A percentile compares a stretch with the other conserved stretches of the same genome.
Conservation (phyloP, 1,284 basidiomycete genomes). For the Rhodotorula sp. region DNA sequence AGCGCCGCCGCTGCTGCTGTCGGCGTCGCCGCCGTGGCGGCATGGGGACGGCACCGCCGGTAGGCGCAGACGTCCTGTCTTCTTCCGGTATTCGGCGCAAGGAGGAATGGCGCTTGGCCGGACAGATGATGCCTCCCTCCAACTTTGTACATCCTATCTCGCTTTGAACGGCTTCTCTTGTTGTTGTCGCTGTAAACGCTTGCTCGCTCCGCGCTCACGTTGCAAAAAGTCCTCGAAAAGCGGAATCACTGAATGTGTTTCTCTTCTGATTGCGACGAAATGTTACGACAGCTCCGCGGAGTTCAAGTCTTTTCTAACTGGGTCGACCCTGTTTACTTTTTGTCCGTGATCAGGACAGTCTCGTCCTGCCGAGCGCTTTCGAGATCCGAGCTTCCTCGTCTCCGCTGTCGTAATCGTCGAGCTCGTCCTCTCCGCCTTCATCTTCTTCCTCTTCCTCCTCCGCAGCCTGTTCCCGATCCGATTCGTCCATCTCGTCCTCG, state of each 20-base stretch:
- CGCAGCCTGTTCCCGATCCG: constrained; percentile 8
- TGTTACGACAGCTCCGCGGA: too few species aligned
- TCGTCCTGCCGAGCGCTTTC: constrained; percentile 5
- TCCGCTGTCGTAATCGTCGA: background rate
- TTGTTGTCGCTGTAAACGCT: too few species aligned
- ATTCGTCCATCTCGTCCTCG: constrained; percentile 17
- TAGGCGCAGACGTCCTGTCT: background rate
- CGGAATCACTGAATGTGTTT: too few species aligned
- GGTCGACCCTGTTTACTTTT: too few species aligned
- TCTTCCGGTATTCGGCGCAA: background rate
- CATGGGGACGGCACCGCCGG: constrained; percentile 10
- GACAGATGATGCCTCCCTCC: too few species aligned
- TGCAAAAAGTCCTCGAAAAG: too few species aligned
- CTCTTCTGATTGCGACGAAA: too few species aligned
- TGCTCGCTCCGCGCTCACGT: too few species aligned
- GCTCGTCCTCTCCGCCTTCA: constrained; percentile 16
- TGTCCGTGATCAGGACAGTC: background rate
- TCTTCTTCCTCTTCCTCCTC: constrained; percentile 15
- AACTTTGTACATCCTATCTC: too few species aligned
- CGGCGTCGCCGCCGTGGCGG: constrained; percentile 23
- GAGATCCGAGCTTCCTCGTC: constrained; percentile 13
- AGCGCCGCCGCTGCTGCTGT: constrained; percentile 24
- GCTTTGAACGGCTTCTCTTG: too few species aligned
- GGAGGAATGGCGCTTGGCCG: too few species aligned
- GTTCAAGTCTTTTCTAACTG: too few species aligned